phyloP scores from a whole-genome alignment of 2,329 filamentous ascomycete genomes.

The Gaeumannomyces sp. region DNA sequence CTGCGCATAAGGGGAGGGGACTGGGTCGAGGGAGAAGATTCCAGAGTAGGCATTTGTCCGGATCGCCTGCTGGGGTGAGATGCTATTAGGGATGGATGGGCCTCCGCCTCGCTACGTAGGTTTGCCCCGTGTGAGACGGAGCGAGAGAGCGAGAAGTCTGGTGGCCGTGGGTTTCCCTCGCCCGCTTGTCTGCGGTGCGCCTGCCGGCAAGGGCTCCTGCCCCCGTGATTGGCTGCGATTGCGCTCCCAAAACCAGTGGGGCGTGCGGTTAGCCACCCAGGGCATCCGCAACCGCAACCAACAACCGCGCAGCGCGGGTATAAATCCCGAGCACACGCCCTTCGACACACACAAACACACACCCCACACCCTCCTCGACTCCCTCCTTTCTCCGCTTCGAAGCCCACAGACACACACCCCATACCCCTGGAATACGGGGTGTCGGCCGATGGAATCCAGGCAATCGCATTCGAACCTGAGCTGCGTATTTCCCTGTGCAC shows the following conservation, averaged over 20 bases:
- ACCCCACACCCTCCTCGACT: conserved; percentile 3
- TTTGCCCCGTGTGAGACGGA: background rate
- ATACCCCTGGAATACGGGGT: background rate
- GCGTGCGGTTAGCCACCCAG: background rate
- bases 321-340: conserved; percentile 1
- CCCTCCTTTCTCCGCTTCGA: background rate
- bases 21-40: no score
- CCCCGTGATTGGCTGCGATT: background rate
- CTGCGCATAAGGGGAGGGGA: no score
- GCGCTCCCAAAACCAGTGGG: background rate
- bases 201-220: background rate
- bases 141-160: background rate
- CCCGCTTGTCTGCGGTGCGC: background rate
- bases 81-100: background rate
- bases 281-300: background rate
- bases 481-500: background rate
- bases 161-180: background rate
- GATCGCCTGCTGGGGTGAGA: background rate
- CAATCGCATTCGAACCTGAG: background rate
- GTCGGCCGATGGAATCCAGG: background rate
- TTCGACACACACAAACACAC: background rate
- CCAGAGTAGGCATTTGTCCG: no score
- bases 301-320: background rate
- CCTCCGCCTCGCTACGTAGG: background rate
- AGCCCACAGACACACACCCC: background rate